These are phyloP conservation scores for Magnaporthiopsis incrustans DNA, from an alignment of 2,329 filamentous ascomycete genomes.

Conservation along the genomic window DNA sequence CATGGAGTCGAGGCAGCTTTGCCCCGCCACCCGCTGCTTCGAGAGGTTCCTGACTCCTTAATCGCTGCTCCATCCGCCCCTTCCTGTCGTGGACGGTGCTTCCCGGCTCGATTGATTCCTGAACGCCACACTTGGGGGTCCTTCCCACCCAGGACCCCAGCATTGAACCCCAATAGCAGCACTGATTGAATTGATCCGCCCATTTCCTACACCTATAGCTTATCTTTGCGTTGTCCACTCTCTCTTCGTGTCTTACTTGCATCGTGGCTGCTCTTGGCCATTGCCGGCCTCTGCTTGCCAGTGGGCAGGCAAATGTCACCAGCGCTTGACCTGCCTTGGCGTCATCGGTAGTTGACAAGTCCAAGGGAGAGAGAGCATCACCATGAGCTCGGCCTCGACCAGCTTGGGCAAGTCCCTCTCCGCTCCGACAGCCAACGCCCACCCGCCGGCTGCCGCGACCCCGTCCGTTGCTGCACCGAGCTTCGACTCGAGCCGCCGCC, in stretches of 20 bases:
- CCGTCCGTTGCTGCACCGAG: constrained; percentile 29
- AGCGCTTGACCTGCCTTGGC: not conserved
- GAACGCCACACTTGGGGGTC: constrained; percentile 4
- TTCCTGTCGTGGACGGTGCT: not conserved
- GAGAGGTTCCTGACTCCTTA: not conserved
- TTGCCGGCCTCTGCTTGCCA: not conserved
- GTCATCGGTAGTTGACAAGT: not conserved
- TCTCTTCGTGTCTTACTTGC: not conserved
- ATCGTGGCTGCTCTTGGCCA: not conserved
- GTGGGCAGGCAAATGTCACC: not conserved
- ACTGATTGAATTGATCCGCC: not conserved
- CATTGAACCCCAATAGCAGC: not conserved
- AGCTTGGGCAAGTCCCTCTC: constrained; percentile 43
- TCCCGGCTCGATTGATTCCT: not conserved
- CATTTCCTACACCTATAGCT: not conserved
- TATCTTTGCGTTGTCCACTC: not conserved
- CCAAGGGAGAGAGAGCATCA: constrained; percentile 12
- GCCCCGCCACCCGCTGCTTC: constrained; percentile 3
- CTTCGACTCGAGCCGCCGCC: constrained; percentile 44
- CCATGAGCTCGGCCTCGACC: constrained; percentile 28
- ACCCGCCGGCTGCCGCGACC: constrained; percentile 31
- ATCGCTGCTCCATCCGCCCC: not conserved
- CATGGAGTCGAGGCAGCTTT: not conserved
- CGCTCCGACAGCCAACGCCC: constrained; percentile 30
- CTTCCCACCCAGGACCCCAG: not conserved